Evolutionary conservation across 176 grass and related monocot species (phyloP), one percentile per base, ranked within the genome.

Genomic region (Triticum dicoccoides): DNA sequence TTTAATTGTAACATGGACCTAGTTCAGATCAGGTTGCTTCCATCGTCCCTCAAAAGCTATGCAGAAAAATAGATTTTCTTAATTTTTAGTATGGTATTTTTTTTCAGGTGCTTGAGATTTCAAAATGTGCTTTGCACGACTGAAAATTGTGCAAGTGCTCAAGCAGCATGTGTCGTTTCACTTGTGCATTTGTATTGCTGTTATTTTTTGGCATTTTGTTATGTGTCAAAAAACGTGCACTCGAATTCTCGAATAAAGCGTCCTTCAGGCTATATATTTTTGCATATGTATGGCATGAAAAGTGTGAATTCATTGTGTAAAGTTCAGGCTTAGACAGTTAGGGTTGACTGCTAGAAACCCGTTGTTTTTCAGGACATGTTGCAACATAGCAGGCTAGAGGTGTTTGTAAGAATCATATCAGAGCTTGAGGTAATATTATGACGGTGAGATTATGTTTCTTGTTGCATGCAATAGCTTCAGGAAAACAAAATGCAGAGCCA

Each of bases 51-150:
- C 51, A 6, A 0, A 11, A 54, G 15, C 51, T 18, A 54, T 54
- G 14, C 15, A 54, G 7, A 15, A 49, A 42, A 41, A 45, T 27
- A 47, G 3, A 11, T 63, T 51, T 23, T 65, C 30, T 24, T 38
- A 45, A 49, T 62, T 80, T 30, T 58, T 69, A 39, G 13, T 61
- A 32, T 38, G 12, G 21, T 32, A 59, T 35, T 56, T 68, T 23
- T 23, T 86, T 88, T 70, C 79, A 88, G 89, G 65, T 64, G 84
- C 29, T 73, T 92, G 81, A 89, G 83, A 81, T 52, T 95, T 49
- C 90, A 89, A 89, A 92, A 84, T 77, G 93, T 92, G 41, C 86
- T 92, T 90, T 95, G 90, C 82, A 71, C 66, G 35, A 9, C 49
- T 54, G 93, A 92, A 83, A 76, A 72, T 87, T 90, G 54, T 92